Conservation (phyloP, 768 basidiomycete genomes). For the Leccinum barrowsii region DNA sequence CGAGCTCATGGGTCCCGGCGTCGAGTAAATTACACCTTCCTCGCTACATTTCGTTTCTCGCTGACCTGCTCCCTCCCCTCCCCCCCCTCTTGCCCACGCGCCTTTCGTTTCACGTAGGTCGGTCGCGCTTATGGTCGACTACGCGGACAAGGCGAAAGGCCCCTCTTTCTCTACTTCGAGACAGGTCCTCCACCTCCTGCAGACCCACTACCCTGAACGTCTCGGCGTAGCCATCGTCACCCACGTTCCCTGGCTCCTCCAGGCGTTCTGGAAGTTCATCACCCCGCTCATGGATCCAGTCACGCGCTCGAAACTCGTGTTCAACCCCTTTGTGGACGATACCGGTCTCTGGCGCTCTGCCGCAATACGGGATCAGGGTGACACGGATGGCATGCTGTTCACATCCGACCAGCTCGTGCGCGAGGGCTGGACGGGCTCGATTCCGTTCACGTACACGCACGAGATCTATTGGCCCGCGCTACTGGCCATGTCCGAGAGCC, state of each 20-base stretch:
- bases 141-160: slow-evolving; percentile 65
- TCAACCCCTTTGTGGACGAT: slow-evolving; percentile 50
- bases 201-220: slow-evolving; percentile 84
- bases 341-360: slow-evolving; percentile 27
- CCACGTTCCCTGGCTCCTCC: slow-evolving; percentile 78
- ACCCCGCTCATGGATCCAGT: slow-evolving; percentile 81
- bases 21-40: slow-evolving; percentile 54
- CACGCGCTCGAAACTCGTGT: slow-evolving; percentile 70
- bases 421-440: slow-evolving; percentile 66
- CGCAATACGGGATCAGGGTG: slow-evolving; percentile 19
- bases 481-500: slow-evolving; percentile 49
- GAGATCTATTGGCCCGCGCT: slow-evolving; percentile 72
- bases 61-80: neutral
- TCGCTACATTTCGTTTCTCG: neutral
- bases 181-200: slow-evolving; percentile 58
- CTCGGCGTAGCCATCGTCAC: slow-evolving; percentile 71
- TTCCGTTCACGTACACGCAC: slow-evolving; percentile 71
- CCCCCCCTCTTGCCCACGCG: neutral
- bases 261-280: slow-evolving; percentile 74
- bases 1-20: slow-evolving; percentile 79
- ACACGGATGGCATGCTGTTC: slow-evolving; percentile 43
- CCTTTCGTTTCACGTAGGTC: slow-evolving; percentile 40
- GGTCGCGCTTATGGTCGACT: slow-evolving; percentile 71
- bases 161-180: slow-evolving; percentile 40
- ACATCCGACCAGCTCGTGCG: slow-evolving; percentile 64